Conservation (phyloP, 2,329 filamentous ascomycete genomes). For the Alternaria viburni region DNA sequence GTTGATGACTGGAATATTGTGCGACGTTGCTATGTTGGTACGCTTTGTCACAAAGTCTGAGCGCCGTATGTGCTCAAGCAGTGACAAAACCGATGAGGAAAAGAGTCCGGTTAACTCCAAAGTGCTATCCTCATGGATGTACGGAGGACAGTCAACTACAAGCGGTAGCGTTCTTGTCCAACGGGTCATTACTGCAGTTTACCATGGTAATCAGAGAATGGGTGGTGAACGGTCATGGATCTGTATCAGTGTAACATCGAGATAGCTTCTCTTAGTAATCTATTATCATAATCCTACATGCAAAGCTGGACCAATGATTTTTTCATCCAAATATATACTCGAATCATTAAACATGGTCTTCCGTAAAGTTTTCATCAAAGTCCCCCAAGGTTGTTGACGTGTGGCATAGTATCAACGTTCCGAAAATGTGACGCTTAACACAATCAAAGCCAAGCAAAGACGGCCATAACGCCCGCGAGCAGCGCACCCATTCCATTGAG, state of each 20-base stretch:
- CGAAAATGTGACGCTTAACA: rapidly evolving
- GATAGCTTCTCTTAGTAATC: not conserved
- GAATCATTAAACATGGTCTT: not conserved
- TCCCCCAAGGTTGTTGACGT: not conserved
- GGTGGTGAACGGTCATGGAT: not conserved
- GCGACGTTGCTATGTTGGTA: not conserved
- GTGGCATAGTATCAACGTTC: rapidly evolving
- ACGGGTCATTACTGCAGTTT: too few relatives aligned
- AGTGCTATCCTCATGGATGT: rapidly evolving
- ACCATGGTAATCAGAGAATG: too few relatives aligned
- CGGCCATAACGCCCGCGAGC: slow-evolving; percentile 26
- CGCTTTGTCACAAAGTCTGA: not conserved
- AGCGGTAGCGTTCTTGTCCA: too few relatives aligned
- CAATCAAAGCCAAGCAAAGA: slow-evolving; percentile 32
- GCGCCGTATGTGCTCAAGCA: not conserved
- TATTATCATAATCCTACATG: not conserved
- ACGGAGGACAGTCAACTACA: too few relatives aligned
- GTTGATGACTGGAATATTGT: not conserved
- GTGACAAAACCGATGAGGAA: too few relatives aligned
- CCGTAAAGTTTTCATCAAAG: not conserved
- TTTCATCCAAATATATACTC: slow-evolving; percentile 1
- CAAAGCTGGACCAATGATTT: not conserved
- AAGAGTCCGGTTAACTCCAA: too few relatives aligned
- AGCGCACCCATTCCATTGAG: slow-evolving; percentile 27
- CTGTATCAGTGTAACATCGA: rapidly evolving